These are phyloP conservation scores for Ascochyta fabae DNA, from an alignment of 2,329 filamentous ascomycete species.

Conservation along the genomic window DNA sequence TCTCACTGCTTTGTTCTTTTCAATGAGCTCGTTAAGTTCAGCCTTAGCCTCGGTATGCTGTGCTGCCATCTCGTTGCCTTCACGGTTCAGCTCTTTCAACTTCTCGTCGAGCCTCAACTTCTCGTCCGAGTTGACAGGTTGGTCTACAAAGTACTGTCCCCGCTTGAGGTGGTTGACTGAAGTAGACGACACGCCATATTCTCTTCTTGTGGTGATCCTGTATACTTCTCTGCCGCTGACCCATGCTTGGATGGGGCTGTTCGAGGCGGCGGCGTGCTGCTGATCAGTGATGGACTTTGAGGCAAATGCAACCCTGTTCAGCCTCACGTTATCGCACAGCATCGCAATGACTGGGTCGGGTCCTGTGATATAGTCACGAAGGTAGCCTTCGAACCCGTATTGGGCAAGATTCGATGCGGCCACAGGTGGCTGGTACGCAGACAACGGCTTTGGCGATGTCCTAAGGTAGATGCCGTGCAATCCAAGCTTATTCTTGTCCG, in stretches of 20 bases:
- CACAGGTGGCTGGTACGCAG: constrained; percentile 63
- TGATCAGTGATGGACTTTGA: constrained; percentile 68
- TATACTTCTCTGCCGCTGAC: constrained; percentile 66
- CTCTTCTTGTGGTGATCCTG: constrained; percentile 71
- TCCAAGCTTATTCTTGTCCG: constrained; percentile 58
- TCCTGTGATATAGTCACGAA: constrained; percentile 78
- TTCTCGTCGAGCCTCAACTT: constrained; percentile 67
- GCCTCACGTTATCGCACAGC: constrained; percentile 75
- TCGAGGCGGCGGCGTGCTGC: constrained; percentile 71
- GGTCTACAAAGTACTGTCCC: constrained; percentile 77
- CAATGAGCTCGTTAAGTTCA: constrained; percentile 28
- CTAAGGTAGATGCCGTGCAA: constrained; percentile 76
- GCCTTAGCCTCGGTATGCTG: constrained; percentile 23
- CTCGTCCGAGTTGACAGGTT: constrained; percentile 71
- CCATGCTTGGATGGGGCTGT: constrained; percentile 68
- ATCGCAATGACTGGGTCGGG: constrained; percentile 85
- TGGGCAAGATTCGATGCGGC: constrained; percentile 60
- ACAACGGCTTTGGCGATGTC: constrained; percentile 63
- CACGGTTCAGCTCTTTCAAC: constrained; percentile 52
- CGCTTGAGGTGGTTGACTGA: constrained; percentile 65
- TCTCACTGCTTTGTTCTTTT: constrained; percentile 2
- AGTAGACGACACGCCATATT: constrained; percentile 82
- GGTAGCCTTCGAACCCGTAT: constrained; percentile 79
- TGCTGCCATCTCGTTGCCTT: constrained; percentile 45
- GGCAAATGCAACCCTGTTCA: constrained; percentile 73